A percentile compares a stretch with the other conserved stretches of the same genome.
Evolutionary conservation across 192 early-diverging fungal species (phyloP).

Genomic region (Umbelopsis sp.): DNA sequence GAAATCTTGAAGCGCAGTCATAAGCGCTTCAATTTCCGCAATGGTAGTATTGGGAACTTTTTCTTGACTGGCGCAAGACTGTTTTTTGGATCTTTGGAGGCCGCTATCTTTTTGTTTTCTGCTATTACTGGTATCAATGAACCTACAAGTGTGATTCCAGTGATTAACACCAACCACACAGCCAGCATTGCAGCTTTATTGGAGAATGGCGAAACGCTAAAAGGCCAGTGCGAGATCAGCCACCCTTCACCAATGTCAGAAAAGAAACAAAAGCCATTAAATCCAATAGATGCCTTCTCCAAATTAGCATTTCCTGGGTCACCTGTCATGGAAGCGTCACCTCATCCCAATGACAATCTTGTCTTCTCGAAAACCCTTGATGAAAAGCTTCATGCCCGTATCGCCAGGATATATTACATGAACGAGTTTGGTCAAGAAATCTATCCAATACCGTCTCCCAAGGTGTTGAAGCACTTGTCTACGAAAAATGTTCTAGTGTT

Average conservation of each 20-base stretch:
- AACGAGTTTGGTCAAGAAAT: conserved; percentile 73
- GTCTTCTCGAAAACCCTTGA: conserved; percentile 54
- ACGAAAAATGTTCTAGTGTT: conserved; percentile 62
- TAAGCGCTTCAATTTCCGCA: conserved; percentile 69
- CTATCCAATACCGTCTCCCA: conserved; percentile 63
- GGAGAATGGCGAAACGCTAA: conserved; percentile 61
- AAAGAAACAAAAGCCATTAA: conserved; percentile 18
- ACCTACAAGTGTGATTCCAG: conserved; percentile 67
- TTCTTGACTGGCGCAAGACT: conserved; percentile 76
- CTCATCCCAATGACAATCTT: conserved; percentile 38
- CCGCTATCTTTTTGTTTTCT: conserved; percentile 75
- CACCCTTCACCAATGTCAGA: conserved; percentile 50
- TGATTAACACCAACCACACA: conserved; percentile 64
- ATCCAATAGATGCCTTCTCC: conserved; percentile 46
- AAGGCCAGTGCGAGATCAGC: conserved; percentile 78
- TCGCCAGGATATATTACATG: conserved; percentile 70
- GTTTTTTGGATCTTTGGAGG: conserved; percentile 69
- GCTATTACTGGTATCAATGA: conserved; percentile 67
- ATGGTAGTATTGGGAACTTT: conserved; percentile 79
- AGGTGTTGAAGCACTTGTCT: conserved; percentile 49
- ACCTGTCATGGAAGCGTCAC: background rate
- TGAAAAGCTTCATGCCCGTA: conserved; percentile 49
- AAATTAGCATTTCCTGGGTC: conserved; percentile 35
- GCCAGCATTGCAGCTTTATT: conserved; percentile 69
- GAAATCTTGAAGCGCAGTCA: conserved; percentile 65